Base-by-base conservation (phyloP, 257 asterid species). In the Solanum chaucha region DNA sequence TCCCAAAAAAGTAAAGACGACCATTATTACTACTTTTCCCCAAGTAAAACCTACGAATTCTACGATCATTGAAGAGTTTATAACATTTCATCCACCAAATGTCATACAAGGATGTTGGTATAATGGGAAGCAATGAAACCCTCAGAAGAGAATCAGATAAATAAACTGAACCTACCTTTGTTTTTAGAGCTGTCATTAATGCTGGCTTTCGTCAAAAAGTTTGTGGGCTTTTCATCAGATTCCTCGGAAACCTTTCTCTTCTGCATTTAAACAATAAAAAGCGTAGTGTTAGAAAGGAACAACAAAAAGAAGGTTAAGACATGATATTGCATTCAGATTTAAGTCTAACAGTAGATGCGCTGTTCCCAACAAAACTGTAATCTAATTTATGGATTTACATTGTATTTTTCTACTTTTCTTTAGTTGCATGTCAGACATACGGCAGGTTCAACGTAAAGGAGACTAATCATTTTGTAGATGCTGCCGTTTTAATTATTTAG, bases 171-270 rank as follows among this genome's bases (percentile, higher is more conserved):
- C 92, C 58, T 72, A 93, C 96, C 98, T 90, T 35, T 86, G 87
- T 84, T 88, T 26, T 38, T 89, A 20, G 92, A 87, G 89, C 86
- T 86, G 86, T 86, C 93, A 40, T 9, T 36, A 74, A 36, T 83
- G 82, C 83, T 78, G 75, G 86, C 87, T 55, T 89, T 88, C 20
- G 91, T 90, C 86, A 91, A 86, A 34, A 88, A 35, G 88, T 92
- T 91, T 2, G 94, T 91, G 30, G 98, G 94, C 22, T 90, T 91
- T 38, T 87, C 88, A 38, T 87, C 81, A 64, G 10, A 44, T 26
- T 86, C 91, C 32, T 91, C 92, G n/a, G 89, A 44, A 46, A 86
- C 78, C 92, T 93, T 93, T 81, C 86, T 87, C 88, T 86, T 93
- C 96, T 93, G 94, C 92, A 90, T 58, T 46, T 65, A 78, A 86